phyloP scores from a whole-genome alignment of 2,329 filamentous ascomycete species.

The Sclerotinia nivalis region DNA sequence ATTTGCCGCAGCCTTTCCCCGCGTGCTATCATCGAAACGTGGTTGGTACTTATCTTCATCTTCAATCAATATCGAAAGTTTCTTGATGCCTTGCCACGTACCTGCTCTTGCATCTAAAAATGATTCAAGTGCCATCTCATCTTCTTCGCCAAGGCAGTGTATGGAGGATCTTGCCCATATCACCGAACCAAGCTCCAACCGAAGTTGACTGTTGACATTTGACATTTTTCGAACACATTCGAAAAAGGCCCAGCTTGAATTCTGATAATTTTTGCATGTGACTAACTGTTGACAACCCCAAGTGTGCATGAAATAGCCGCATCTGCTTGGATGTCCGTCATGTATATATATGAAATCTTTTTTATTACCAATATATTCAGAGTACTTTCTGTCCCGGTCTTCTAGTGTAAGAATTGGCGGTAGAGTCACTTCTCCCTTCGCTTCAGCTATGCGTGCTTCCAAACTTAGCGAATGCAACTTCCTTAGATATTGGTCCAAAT shows the following conservation, averaged over 20 bases:
- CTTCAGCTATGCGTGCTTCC: no score
- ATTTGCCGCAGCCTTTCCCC: not conserved
- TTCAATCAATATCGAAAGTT: not conserved
- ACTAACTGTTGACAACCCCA: not conserved
- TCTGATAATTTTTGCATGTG: not conserved
- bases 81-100: not conserved
- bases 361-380: not conserved
- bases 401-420: not conserved
- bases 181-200: not conserved
- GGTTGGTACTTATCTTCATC: fast-evolving
- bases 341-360: not conserved
- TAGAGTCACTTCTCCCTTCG: fast-evolving
- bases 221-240: not conserved
- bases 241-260: not conserved
- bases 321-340: not conserved
- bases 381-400: not conserved
- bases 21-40: not conserved
- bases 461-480: not conserved
- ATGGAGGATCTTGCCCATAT: not conserved
- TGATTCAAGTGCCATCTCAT: fast-evolving
- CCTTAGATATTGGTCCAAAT: not conserved
- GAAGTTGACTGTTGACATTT: not conserved
- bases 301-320: not conserved
- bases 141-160: fast-evolving
- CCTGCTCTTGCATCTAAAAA: not conserved